Evolutionary conservation across 495 filamentous ascomycete species (phyloP).

Genomic region (Hyaloscypha bicolor): DNA sequence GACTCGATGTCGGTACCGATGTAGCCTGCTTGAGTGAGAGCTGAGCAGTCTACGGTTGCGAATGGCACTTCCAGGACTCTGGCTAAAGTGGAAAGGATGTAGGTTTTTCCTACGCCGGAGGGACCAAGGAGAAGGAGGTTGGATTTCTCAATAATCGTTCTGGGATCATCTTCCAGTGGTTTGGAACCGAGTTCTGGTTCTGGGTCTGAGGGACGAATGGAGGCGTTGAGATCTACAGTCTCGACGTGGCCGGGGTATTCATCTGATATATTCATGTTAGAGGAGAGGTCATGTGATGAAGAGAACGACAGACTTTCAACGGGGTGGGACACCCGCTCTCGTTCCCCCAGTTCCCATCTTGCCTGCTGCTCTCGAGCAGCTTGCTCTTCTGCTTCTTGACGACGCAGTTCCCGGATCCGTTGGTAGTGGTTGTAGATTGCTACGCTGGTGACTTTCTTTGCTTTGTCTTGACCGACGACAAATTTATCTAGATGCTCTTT

Average conservation of each 20-base stretch:
- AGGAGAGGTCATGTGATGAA: conserved; percentile 12
- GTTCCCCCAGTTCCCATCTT: conserved; percentile 42
- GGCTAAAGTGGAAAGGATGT: conserved; percentile 72
- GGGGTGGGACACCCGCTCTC: conserved; percentile 26
- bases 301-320: conserved; percentile 24
- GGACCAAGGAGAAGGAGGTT: conserved; percentile 93
- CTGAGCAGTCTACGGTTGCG: conserved; percentile 95
- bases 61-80: conserved; percentile 88
- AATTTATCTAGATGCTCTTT: conserved; percentile 94
- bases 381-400: conserved; percentile 69
- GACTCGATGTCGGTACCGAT: conserved; percentile 96
- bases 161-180: conserved; percentile 46
- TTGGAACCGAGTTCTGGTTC: conserved; percentile 37
- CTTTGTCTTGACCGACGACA: conserved; percentile 92
- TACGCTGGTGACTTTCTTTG: conserved; percentile 92
- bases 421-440: conserved; percentile 99
- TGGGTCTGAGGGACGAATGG: conserved; percentile 32
- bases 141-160: conserved; percentile 82
- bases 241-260: conserved; percentile 77
- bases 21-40: conserved; percentile 96
- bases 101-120: conserved; percentile 94
- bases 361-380: conserved; percentile 45
- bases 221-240: conserved; percentile 47
- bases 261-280: conserved; percentile 52
- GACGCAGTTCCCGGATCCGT: conserved; percentile 74